These are phyloP conservation scores for Acanthamoeba healyi DNA, from an alignment of 208 protist genomes.

Conservation along the genomic window DNA sequence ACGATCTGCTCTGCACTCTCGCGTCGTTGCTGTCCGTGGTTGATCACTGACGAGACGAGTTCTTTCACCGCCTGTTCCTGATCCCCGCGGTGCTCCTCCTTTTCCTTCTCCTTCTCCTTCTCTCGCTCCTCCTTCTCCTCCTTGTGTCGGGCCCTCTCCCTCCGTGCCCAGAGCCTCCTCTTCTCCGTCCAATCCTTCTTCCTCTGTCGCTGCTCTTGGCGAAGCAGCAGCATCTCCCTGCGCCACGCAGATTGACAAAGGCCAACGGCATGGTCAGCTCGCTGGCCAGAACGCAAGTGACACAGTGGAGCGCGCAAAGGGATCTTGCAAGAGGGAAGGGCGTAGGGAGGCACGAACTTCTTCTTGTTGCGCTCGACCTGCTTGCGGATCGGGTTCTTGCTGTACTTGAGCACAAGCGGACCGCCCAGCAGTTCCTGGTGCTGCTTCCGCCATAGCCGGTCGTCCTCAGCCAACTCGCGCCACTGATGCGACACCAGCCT, in stretches of 20 bases:
- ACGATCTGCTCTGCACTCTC: not conserved
- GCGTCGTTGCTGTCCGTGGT: not conserved
- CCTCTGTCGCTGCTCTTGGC: constrained; percentile 8
- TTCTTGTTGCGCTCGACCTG: constrained; percentile 44
- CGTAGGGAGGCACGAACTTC: not conserved
- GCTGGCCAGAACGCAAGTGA: not conserved
- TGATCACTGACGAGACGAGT: not conserved
- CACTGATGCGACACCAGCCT: constrained; percentile 56
- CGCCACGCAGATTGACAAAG: not conserved
- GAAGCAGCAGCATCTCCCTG: constrained; percentile 12
- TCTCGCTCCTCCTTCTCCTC: not conserved
- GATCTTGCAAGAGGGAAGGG: not conserved
- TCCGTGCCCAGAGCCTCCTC: not conserved
- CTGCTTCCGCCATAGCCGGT: not conserved
- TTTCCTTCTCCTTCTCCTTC: not conserved
- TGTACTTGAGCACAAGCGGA: constrained; percentile 58
- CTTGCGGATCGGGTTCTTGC: constrained; percentile 64
- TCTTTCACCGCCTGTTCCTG: not conserved
- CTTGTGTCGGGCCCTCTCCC: constrained; percentile 5
- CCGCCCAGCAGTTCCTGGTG: constrained; percentile 16
- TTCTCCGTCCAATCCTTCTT: constrained; percentile 65
- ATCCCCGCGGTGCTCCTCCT: not conserved
- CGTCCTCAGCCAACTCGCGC: constrained; percentile 45
- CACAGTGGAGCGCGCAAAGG: not conserved
- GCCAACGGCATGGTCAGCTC: no score